phyloP scores from a whole-genome alignment of 306 rosid genomes.

The Pyrus bretschneideri region DNA sequence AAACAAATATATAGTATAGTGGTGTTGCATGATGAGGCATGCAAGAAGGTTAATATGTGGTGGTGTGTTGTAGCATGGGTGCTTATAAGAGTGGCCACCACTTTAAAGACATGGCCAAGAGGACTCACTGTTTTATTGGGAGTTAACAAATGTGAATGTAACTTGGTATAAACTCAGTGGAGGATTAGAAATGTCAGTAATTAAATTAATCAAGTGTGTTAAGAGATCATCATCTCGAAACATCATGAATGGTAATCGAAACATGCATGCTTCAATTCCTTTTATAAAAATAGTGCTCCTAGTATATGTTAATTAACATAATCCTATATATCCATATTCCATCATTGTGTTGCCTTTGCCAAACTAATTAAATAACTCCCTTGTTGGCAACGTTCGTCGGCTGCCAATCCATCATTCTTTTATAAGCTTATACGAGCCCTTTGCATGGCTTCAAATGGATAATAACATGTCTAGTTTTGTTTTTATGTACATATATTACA shows the following conservation, averaged over 20 bases:
- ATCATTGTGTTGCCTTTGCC: background rate
- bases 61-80: constrained; percentile 1
- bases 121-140: constrained; percentile 3
- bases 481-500: no score
- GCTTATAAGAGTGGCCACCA: constrained; percentile 19
- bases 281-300: background rate
- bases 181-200: background rate
- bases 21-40: constrained; percentile 14
- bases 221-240: background rate
- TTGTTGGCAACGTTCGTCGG: background rate
- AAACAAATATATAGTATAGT: background rate
- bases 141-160: background rate
- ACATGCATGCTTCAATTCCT: background rate
- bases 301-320: no score
- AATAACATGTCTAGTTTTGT: background rate
- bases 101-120: constrained; percentile 12
- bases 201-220: background rate
- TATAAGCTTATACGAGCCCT: background rate
- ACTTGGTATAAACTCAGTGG: background rate
- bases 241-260: background rate
- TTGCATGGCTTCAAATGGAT: background rate
- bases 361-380: background rate
- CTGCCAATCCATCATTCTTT: background rate
- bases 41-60: background rate
- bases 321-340: background rate